A percentile compares a stretch with the other conserved stretches of the same genome.
phyloP scores from a whole-genome alignment of 495 filamentous ascomycete genomes.

The Aspergillus ostianus region DNA sequence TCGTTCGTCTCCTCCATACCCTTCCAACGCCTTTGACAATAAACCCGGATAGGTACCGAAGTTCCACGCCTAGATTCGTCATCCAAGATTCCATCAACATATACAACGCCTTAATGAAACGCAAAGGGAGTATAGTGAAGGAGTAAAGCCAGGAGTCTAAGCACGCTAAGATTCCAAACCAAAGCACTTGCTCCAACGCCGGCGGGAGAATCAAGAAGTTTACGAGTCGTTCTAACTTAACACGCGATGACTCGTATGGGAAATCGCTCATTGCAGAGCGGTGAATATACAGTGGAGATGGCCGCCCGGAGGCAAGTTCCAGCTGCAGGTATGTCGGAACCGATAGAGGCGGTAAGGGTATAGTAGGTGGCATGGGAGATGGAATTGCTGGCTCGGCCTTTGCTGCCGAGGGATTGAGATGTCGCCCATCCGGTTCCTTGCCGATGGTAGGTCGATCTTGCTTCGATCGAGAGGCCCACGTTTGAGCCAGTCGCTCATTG shows the following conservation, averaged over 20 bases:
- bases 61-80: conserved; percentile 62
- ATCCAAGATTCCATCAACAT: conserved; percentile 74
- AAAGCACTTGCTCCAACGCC: conserved; percentile 79
- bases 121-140: conserved; percentile 89
- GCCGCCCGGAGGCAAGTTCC: conserved; percentile 76
- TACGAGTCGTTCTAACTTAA: conserved; percentile 89
- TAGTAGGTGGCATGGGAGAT: conserved; percentile 65
- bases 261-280: conserved; percentile 68
- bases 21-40: conserved; percentile 72
- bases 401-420: conserved; percentile 28
- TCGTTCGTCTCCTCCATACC: conserved; percentile 65
- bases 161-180: conserved; percentile 86
- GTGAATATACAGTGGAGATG: conserved; percentile 86
- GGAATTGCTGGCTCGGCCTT: conserved; percentile 43
- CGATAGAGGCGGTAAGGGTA: conserved; percentile 82
- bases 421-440: conserved; percentile 42
- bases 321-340: conserved; percentile 86
- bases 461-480: conserved; percentile 38
- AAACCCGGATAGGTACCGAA: conserved; percentile 64
- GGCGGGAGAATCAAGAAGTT: conserved; percentile 84
- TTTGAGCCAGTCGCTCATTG: conserved; percentile 39
- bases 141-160: conserved; percentile 97
- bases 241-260: conserved; percentile 92
- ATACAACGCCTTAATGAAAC: conserved; percentile 79
- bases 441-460: conserved; percentile 31